phyloP scores from a whole-genome alignment of 2,329 filamentous ascomycete species.

The Aspergillus transmontanensis region DNA sequence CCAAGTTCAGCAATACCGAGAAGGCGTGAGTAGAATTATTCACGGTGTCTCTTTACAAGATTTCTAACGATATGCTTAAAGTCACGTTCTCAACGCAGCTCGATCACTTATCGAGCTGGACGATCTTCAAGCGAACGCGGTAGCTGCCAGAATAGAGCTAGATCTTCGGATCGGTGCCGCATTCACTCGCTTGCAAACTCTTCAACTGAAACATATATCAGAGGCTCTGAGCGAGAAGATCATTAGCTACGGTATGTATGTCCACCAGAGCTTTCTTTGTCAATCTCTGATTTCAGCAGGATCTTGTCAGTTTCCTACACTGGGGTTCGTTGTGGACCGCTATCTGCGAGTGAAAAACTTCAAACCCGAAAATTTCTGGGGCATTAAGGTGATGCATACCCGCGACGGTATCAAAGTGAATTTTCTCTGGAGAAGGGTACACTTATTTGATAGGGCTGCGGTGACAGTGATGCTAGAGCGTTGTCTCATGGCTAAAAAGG shows the following conservation, averaged over 20 bases:
- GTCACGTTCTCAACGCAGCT: slow-evolving; percentile 84
- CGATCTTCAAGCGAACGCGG: slow-evolving; percentile 82
- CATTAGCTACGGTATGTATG: slow-evolving; percentile 74
- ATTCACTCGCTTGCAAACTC: slow-evolving; percentile 86
- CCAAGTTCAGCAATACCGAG: slow-evolving; percentile 95
- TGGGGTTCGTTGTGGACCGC: slow-evolving; percentile 95
- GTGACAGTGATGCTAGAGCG: slow-evolving; percentile 82
- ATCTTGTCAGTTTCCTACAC: slow-evolving; percentile 93
- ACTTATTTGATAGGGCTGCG: slow-evolving; percentile 84
- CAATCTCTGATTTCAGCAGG: slow-evolving; percentile 47
- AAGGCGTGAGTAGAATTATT: slow-evolving; percentile 65
- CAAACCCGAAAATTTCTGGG: slow-evolving; percentile 89
- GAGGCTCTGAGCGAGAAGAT: slow-evolving; percentile 65
- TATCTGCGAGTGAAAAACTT: slow-evolving; percentile 95
- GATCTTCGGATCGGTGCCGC: slow-evolving; percentile 90
- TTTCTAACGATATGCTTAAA: slow-evolving; percentile 38
- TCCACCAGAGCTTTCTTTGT: background rate
- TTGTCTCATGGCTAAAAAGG: slow-evolving; percentile 74
- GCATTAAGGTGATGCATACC: slow-evolving; percentile 79
- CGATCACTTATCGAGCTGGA: slow-evolving; percentile 76
- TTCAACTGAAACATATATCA: slow-evolving; percentile 73
- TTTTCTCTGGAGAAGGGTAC: slow-evolving; percentile 80
- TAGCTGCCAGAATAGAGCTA: slow-evolving; percentile 85
- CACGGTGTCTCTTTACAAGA: background rate
- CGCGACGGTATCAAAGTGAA: slow-evolving; percentile 77